phyloP scores from a whole-genome alignment of 2,329 filamentous ascomycete genomes.

The Alternaria sp. region DNA sequence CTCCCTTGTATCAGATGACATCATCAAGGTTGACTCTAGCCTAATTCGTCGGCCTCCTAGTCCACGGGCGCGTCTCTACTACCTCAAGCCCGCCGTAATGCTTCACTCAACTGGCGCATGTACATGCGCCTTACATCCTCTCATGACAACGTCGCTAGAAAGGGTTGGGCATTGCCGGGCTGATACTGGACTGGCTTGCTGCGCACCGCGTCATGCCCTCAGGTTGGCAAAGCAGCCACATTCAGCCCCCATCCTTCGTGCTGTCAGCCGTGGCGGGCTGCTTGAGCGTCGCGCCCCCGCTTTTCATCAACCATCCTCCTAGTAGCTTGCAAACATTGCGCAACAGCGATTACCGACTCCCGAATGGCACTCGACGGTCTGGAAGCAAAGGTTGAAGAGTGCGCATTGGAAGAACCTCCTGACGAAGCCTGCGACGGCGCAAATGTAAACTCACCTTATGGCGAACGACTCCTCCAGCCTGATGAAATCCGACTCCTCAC shows the following conservation, averaged over 20 bases:
- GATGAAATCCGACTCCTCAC: background rate
- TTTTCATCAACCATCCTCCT: background rate
- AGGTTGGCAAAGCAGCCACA: background rate
- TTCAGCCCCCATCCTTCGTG: background rate
- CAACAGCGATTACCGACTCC: no score
- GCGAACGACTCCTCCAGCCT: background rate
- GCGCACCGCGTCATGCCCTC: background rate
- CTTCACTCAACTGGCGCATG: background rate
- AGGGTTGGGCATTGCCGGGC: fast-evolving
- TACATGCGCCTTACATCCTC: background rate
- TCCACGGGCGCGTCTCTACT: background rate
- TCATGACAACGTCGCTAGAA: fast-evolving
- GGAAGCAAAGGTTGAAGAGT: background rate
- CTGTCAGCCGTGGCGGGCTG: background rate
- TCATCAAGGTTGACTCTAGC: no score
- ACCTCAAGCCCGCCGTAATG: background rate
- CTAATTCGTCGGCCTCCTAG: no score
- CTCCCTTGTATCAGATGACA: no score
- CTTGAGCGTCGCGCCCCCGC: background rate
- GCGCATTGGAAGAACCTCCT: fast-evolving
- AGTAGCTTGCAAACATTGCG: background rate
- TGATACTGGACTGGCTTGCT: background rate
- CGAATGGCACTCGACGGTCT: background rate
- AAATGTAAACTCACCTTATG: background rate
- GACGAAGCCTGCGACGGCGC: background rate